Conservation (phyloP, 176 grass and related monocot genomes). For the Zizania latifolia region DNA sequence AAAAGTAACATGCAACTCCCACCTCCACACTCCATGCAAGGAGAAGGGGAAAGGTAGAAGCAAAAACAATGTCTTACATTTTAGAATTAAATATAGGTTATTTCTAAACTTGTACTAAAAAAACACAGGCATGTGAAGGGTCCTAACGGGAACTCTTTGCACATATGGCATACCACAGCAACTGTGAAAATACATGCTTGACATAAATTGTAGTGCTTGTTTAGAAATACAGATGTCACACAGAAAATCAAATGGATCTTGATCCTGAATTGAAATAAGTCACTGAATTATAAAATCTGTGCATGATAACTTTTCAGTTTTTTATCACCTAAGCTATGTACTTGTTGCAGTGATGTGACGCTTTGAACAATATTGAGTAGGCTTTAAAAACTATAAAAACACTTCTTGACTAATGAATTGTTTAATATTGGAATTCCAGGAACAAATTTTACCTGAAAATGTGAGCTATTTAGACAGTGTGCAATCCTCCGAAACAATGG, state of each 20-base stretch:
- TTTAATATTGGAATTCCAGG: background rate
- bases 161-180: no score
- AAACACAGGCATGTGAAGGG: background rate
- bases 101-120: background rate
- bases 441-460: constrained; percentile 70
- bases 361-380: background rate
- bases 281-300: background rate
- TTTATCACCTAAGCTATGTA: background rate
- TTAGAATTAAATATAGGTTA: background rate
- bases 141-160: background rate
- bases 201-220: background rate
- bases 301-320: background rate
- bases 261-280: background rate
- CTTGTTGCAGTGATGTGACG: background rate
- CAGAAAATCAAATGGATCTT: background rate
- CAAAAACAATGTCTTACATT: background rate
- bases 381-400: background rate
- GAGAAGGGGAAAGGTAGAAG: background rate
- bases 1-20: background rate
- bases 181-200: background rate
- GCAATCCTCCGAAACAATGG: no score
- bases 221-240: background rate
- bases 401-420: background rate
- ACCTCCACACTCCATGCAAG: background rate
- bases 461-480: constrained; percentile 79